Percentiles rank a stretch among this genome's conserved stretches.
Evolutionary conservation across 164 flowering plant species (phyloP).

Genomic region (Amborella trichopoda): DNA sequence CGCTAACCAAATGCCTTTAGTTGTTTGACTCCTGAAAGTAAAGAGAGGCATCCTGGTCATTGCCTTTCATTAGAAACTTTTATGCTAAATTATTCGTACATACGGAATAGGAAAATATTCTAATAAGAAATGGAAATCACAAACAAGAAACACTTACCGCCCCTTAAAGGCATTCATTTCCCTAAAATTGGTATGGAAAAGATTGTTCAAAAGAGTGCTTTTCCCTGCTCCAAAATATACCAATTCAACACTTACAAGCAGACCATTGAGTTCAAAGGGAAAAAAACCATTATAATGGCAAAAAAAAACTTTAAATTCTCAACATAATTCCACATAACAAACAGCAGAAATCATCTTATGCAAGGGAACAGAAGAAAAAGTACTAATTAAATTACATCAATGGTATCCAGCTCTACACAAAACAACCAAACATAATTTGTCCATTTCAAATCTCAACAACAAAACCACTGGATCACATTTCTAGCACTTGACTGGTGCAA

Average conservation of each 20-base stretch:
- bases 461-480: background rate
- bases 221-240: conserved; percentile 42
- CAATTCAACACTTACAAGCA: background rate
- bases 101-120: background rate
- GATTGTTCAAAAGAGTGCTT: conserved; percentile 81
- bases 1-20: conserved; percentile 97
- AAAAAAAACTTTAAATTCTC: background rate
- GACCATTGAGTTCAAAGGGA: background rate
- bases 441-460: background rate
- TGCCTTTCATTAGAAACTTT: background rate
- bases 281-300: background rate
- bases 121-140: background rate
- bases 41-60: too few relatives aligned
- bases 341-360: background rate
- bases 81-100: background rate
- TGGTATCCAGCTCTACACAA: background rate
- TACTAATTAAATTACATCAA: background rate
- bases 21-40: conserved; percentile 72
- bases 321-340: background rate
- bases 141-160: conserved; percentile 32
- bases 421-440: background rate
- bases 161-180: conserved; percentile 98
- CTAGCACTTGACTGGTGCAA: background rate
- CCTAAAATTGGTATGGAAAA: conserved; percentile 74
- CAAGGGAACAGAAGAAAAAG: background rate